Evolutionary conservation across 140 eudicot species (phyloP).

Genomic region (Oenanthe javanica): DNA sequence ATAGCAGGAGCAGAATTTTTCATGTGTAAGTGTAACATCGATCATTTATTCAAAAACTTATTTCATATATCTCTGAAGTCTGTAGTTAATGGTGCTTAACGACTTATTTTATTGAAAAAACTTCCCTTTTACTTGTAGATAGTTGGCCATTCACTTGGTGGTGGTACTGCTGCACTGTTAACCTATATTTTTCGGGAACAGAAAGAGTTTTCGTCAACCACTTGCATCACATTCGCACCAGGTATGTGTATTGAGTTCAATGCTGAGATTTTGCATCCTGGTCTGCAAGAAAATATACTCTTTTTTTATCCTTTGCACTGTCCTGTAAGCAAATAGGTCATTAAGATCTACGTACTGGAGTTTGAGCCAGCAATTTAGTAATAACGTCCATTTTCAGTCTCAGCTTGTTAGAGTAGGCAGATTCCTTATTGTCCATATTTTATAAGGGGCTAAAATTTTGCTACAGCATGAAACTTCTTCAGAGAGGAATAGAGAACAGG

Average conservation of each 20-base stretch:
- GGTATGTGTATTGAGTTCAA: conserved; percentile 32
- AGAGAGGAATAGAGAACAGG: neutral
- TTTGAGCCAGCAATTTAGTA: too few species aligned
- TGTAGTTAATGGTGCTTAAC: conserved; percentile 4
- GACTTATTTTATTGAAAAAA: conserved; percentile 1
- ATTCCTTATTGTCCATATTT: neutral
- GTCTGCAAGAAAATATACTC: neutral
- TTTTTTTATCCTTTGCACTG: neutral
- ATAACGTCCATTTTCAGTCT: neutral
- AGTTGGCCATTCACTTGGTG: conserved; percentile 99
- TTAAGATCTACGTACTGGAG: neutral
- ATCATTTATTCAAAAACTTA: neutral
- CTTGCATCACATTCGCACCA: conserved; percentile 95
- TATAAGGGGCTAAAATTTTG: neutral
- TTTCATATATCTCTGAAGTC: neutral
- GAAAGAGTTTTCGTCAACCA: conserved; percentile 66
- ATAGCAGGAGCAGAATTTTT: neutral
- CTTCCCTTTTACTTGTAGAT: conserved; percentile 39
- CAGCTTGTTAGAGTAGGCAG: neutral
- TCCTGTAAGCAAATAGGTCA: neutral
- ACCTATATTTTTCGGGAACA: conserved; percentile 94
- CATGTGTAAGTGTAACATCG: neutral
- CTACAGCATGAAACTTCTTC: neutral
- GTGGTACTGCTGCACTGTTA: conserved; percentile 96
- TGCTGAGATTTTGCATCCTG: neutral